Evolutionary conservation across 164 flowering plant genomes (phyloP), one percentile per base, ranked within the genome.

Genomic region (Piper longum): DNA sequence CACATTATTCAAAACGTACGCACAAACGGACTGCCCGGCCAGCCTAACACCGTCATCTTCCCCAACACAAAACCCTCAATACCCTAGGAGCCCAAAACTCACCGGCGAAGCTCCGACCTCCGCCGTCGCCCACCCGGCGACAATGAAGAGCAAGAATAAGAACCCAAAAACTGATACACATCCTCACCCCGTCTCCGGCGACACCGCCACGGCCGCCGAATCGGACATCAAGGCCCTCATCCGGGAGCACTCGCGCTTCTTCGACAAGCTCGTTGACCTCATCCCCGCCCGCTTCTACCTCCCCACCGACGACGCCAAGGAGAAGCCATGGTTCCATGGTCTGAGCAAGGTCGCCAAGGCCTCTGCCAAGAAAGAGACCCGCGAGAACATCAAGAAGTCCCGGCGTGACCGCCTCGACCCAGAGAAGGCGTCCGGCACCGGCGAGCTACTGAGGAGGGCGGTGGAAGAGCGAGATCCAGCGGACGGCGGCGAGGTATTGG

Each of bases 331-430:
- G 88, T 83, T 77, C 61, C 88, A 77, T 57, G 96, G 96, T 7
- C 84, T 89, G 42, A 79, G 84, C 68, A 93, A 85, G 72, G 78
- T 66, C 3, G 79, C 76, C 19, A 90, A 82, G 60, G 92, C 85
- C 55, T 73, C 72, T 0, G 79, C 82, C 2, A 93, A 85, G 75
- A 78, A 79, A 48, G 78, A 86, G 65, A 45, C 97, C 1, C 81
- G 65, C 58, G 81, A 86, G 55, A 93, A 93, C 62, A 74, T 80
- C 16, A 93, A 83, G 78, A 85, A 85, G 60, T 82, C 95, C 36
- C 79, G 96, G 48, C 77, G 90, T 62, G 75, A 77, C 44, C 79
- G 92, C 43, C 71, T 90, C n/a, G 98, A 92, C 66, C 98, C 96
- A 0, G 90, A 81, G 43, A 81, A 75, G 57, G 62, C 86, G 7